A percentile compares a stretch with the other conserved stretches of the same genome.
These are phyloP conservation scores for Marchantia paleacea DNA, from an alignment of 225 moss, liverwort and hornwort genomes.

Conservation along the genomic window DNA sequence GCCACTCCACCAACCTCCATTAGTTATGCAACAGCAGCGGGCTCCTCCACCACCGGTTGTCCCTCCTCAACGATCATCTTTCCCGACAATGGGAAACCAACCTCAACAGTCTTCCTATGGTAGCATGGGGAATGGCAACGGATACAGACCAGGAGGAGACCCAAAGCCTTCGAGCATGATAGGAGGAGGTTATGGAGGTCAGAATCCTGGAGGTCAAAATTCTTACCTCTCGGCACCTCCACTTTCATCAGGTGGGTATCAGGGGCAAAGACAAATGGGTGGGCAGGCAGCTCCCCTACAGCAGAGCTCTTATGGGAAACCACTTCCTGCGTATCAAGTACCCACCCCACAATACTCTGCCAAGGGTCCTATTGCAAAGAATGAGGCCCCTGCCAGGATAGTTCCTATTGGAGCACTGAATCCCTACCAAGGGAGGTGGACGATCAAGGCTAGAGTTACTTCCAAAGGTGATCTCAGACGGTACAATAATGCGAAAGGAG, in stretches of 20 bases:
- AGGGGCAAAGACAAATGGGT: slow-evolving; percentile 33
- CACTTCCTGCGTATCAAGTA: slow-evolving; percentile 55
- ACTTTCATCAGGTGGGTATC: slow-evolving; percentile 41
- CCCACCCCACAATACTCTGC: slow-evolving; percentile 67
- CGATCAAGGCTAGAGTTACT: slow-evolving; percentile 90
- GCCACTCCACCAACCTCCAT: slow-evolving; percentile 37
- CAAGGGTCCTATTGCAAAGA: slow-evolving; percentile 49
- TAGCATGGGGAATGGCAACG: slow-evolving; percentile 17
- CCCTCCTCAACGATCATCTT: slow-evolving; percentile 33
- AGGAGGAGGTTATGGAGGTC: slow-evolving; percentile 38
- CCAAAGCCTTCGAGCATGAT: too few relatives aligned
- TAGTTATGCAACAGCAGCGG: slow-evolving; percentile 33
- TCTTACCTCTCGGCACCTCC: slow-evolving; percentile 57
- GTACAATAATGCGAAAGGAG: slow-evolving; percentile 86
- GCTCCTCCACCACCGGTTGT: slow-evolving; percentile 22
- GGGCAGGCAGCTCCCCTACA: slow-evolving; percentile 54
- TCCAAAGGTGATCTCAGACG: slow-evolving; percentile 66
- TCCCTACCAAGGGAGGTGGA: slow-evolving; percentile 98
- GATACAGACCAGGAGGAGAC: slow-evolving; percentile 18
- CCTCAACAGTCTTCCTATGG: slow-evolving; percentile 37
- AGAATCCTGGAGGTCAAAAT: slow-evolving; percentile 38
- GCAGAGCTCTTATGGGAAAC: slow-evolving; percentile 50
- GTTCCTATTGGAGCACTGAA: slow-evolving; percentile 83
- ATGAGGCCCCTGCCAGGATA: slow-evolving; percentile 63
- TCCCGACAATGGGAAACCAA: slow-evolving; percentile 22